Conservation (phyloP, 1,284 basidiomycete genomes). For the Cryptococcus amylolentus region DNA sequence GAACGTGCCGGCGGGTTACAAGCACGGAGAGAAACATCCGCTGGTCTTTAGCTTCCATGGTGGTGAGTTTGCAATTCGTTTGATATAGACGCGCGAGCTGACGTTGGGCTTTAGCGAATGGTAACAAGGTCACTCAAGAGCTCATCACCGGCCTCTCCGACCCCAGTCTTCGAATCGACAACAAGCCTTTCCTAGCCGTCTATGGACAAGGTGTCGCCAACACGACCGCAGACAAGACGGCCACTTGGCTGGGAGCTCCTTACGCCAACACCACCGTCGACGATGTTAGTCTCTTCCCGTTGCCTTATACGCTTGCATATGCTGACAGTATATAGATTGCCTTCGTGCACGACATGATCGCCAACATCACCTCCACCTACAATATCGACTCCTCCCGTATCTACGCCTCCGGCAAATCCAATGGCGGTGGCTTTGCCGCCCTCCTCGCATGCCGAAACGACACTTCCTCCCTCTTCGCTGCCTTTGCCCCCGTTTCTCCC, state of each 20-base stretch:
- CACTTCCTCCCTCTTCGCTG: constrained; percentile 27
- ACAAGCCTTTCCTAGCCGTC: constrained; percentile 21
- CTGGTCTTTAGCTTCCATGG: constrained; percentile 29
- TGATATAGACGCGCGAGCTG: not conserved
- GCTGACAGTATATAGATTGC: constrained; percentile 6
- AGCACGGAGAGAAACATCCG: constrained; percentile 14
- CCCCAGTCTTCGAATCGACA: constrained; percentile 16
- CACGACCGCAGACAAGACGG: constrained; percentile 18
- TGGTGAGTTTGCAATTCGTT: constrained; percentile 13
- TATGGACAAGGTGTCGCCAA: constrained; percentile 30
- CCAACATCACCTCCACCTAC: constrained; percentile 17
- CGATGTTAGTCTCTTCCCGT: constrained; percentile 19
- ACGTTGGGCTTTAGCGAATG: constrained; percentile 16
- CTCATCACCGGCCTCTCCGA: constrained; percentile 22
- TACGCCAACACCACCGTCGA: constrained; percentile 29
- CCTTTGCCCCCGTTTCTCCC: constrained; percentile 26
- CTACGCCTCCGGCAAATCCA: constrained; percentile 30
- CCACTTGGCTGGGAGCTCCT: constrained; percentile 25
- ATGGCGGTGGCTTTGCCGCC: constrained; percentile 26
- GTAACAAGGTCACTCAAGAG: constrained; percentile 20
- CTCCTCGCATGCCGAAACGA: constrained; percentile 21
- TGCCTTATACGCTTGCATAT: not conserved
- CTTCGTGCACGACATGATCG: constrained; percentile 25
- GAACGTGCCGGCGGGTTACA: constrained; percentile 21
- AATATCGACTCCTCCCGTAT: constrained; percentile 15